Base-by-base conservation (phyloP, 352 stramenopile species). In the Pythium phragmiticola region DNA sequence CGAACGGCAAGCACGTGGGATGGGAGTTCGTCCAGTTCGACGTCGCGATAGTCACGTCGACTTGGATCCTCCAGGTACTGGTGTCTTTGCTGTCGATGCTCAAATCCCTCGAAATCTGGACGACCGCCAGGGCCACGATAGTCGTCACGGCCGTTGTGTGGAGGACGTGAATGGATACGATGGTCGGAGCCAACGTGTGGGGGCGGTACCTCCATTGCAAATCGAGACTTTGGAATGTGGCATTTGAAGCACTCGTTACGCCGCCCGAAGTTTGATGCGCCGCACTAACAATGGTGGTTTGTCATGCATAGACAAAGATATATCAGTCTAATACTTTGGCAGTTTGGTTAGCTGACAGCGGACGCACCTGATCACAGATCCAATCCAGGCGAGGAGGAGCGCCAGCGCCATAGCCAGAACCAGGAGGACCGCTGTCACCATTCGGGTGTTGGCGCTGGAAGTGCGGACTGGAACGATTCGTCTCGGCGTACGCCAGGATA, bases 161-260 rank as follows among this genome's bases (percentile, higher is more conserved):
- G n/a, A 13, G 33, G 21, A 34, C 47, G 34, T 14, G 46, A 60
- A 19, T 60, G 30, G 14, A 21, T 21, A 9, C 17, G 52, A n/a
- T 41, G 51, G 19, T 42, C 33, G 6, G 23, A 23, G 4, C 30
- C 26, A 28, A 43, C 36, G 8, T 9, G 19, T 5, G 12, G 45
- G 19, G 58, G 28, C 5, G 66, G 66, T 21, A 68, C 33, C 46
- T 73, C 66, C 62, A 66, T 73, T 23, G 52, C 63, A 39, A 70
- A 67, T 19, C 30, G 49, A 51, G 66, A 65, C 41, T 73, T 72
- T 42, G 51, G 34, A 8, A 41, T 67, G 11, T 80, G 76, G 63
- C 86, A 95, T 65, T 90, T 89, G 66, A 92, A 92, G 51, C 86
- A 95, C 37, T 54, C 68, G 4, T 68, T 69, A 26, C 86, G 72